These are phyloP conservation scores for Clavaria fumosa DNA, from an alignment of 768 basidiomycete species.

Conservation along the genomic window DNA sequence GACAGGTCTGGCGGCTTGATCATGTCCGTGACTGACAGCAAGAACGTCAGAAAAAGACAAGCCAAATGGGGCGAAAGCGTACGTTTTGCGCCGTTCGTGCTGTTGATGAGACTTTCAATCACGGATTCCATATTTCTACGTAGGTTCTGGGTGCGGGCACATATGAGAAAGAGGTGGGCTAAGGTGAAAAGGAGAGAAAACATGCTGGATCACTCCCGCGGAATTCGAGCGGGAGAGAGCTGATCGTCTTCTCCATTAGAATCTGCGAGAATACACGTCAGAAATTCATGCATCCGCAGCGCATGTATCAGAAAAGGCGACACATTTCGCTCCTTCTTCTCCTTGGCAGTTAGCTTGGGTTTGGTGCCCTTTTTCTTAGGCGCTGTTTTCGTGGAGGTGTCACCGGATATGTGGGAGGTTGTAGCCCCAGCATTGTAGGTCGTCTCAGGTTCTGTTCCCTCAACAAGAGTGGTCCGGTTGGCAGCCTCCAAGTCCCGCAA, in stretches of 20 bases:
- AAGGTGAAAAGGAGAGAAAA: constrained; percentile 7
- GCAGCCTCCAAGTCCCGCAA: constrained; percentile 20
- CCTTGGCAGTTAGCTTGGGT: constrained; percentile 56
- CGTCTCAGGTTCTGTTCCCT: constrained; percentile 26
- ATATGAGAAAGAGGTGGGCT: constrained; percentile 1
- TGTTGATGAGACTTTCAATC: constrained; percentile 61
- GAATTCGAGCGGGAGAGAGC: constrained; percentile 76
- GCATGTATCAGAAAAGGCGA: constrained; percentile 11
- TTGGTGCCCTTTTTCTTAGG: constrained; percentile 38
- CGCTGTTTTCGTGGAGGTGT: constrained; percentile 22
- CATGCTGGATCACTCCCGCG: constrained; percentile 76
- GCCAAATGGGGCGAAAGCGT: constrained; percentile 10
- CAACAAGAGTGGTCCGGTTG: constrained; percentile 14
- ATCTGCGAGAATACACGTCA: constrained; percentile 22
- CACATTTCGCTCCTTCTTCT: constrained; percentile 72
- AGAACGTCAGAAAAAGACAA: background rate
- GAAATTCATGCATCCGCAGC: background rate
- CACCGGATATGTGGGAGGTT: constrained; percentile 21
- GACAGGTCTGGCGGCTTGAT: constrained; percentile 69
- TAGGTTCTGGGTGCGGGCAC: constrained; percentile 31
- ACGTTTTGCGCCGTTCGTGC: constrained; percentile 49
- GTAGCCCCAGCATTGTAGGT: constrained; percentile 27
- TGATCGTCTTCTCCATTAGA: constrained; percentile 55
- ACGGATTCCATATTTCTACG: constrained; percentile 69
- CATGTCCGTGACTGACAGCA: constrained; percentile 50